Evolutionary conservation across 148 eudicot genomes (phyloP), one percentile per base, ranked within the genome.

Genomic region (Rhododendron simsii): DNA sequence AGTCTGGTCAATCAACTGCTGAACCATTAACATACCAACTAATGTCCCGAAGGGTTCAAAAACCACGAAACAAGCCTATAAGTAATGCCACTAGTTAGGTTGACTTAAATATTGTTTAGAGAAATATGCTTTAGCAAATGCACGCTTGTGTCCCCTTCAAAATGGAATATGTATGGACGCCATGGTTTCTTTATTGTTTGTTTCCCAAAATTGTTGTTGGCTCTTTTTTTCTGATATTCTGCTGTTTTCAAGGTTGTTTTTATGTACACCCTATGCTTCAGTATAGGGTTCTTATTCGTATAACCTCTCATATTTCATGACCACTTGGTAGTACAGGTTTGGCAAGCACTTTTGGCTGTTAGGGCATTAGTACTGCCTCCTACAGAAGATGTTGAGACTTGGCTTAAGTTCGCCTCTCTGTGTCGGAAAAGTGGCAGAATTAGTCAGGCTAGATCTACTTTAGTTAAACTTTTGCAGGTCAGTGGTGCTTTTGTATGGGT

Each of bases 291-390:
- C 33, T 57, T 21, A 16, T 57, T 7, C n/a, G 9, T 50, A 35
- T 50, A 4, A 53, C 13, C 21, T 10, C 8, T 39, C 74, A 20
- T 87, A 67, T 20, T 37, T 78, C 65, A 67, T 74, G 30, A 79
- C 57, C 59, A 37, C 81, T 83, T 81, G 5, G 69, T 80, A 84
- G 47, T 76, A n/a, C 88, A 98, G 99, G 98, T 97, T 82, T 98
- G 99, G 99, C 99, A 98, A 94, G 98, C 90, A 84, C 85, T 98
- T 86, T 92, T 98, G 90, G 91, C 87, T 37, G 99, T 98, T 74
- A 92, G 99, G 90, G 93, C 98, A 47, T 95, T 98, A 87, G 98
- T 98, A 48, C 87, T 98, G 53, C 99, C 99, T 84, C 99, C 98
- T 67, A 89, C 94, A 75, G 99, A 98, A 88, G 99, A 98, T 73